A percentile compares a stretch with the other conserved stretches of the same genome.
These are phyloP conservation scores for Barnettozyma sucrosica DNA, from an alignment of 805 yeast species.

Conservation along the genomic window DNA sequence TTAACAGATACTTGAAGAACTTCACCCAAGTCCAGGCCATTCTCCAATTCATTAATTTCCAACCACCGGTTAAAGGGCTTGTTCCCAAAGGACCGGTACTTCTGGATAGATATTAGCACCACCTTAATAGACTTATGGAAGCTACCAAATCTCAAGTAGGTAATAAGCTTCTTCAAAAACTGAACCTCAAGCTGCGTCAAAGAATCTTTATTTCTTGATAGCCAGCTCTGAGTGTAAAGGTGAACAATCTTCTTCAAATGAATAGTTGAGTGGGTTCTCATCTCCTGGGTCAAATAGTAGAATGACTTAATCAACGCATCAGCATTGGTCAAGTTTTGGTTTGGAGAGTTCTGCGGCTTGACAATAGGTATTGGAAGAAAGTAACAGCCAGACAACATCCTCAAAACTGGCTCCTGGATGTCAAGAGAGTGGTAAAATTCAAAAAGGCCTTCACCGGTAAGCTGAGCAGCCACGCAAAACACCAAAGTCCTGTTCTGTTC, in stretches of 20 bases:
- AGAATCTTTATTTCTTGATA: constrained; percentile 14
- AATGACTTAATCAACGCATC: constrained; percentile 29
- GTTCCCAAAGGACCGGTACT: constrained; percentile 7
- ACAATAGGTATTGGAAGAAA: constrained; percentile 15
- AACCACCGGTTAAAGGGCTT: constrained; percentile 16
- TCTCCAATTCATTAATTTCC: constrained; percentile 9
- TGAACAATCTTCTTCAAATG: constrained; percentile 29
- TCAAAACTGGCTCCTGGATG: constrained; percentile 16
- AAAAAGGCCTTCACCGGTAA: constrained; percentile 5
- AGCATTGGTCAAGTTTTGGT: constrained; percentile 12
- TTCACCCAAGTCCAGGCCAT: constrained; percentile 11
- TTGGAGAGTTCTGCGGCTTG: constrained; percentile 6
- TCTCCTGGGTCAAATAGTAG: constrained; percentile 31
- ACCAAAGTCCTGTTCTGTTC: constrained; percentile 16
- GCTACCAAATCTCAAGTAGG: constrained; percentile 19
- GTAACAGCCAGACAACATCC: constrained; percentile 22
- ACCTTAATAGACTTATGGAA: constrained; percentile 13
- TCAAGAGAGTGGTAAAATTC: constrained; percentile 8
- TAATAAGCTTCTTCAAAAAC: constrained; percentile 15
- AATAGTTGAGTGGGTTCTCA: constrained; percentile 26
- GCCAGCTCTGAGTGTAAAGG: constrained; percentile 30
- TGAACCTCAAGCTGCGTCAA: constrained; percentile 15
- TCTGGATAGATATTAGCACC: constrained; percentile 11
- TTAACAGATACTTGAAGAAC: constrained; percentile 3
- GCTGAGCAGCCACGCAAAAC: constrained; percentile 15